Evolutionary conservation across 768 basidiomycete genomes (phyloP), one percentile per base, ranked within the genome.

Genomic region (Lentinula sp.): DNA sequence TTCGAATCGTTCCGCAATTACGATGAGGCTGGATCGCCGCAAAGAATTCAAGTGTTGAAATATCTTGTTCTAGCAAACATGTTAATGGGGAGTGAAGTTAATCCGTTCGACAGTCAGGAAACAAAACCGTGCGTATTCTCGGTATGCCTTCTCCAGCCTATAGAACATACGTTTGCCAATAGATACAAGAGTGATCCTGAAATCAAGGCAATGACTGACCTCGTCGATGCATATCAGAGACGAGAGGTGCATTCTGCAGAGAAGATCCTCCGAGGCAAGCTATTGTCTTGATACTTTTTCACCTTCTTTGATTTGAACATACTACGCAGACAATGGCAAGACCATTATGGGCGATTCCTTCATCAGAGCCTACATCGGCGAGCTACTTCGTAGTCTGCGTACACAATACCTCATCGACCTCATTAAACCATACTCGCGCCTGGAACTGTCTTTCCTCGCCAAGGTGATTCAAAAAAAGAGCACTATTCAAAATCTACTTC

Each of bases 1-100:
- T 98, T 98, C 74, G 96, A 98, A 67, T 97, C 95, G 2, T 99
- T 99, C 83, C 84, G 91, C 66, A 97, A 96, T 70, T 99, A 98
- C 70, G 97, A 99, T 66, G 97, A 99, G 72, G 94, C 95, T 11
- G 97, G 97, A 5, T 95, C 93, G 3, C 89, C 94, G 1, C 95
- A 98, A 71, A 81, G 97, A 32, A 97, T 98, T 31, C 96, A 98
- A 78, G 97, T 98, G 2, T 82, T 99, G 63, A 99, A 99, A 75
- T 99, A 99, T 72, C 84, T 99, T 16, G 97, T 99, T 2, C 81
- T 99, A 45, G 93, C 95, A 4, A 95, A 98, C 74, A 98, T 99
- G 96, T 78, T 99, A 61, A 98, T 92, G 54, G 97, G 95, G 39
- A 95, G 93, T 69, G 94, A 97, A 70, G 97, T 99, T 74, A 98